phyloP scores from a whole-genome alignment of 768 basidiomycete species.

The Multifurca ochricompacta region DNA sequence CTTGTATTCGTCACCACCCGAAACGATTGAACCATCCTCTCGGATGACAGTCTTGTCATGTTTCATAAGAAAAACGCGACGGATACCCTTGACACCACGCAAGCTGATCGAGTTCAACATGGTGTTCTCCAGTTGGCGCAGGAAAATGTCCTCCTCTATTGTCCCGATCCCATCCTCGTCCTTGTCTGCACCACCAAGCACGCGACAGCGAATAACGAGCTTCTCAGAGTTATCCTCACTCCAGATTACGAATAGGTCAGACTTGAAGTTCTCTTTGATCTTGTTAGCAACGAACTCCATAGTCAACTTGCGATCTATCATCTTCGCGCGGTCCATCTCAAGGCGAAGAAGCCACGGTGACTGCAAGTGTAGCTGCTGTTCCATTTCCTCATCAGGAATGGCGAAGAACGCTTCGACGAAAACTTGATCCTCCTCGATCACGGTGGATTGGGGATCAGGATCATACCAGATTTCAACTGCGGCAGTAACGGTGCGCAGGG shows the following conservation, averaged over 20 bases:
- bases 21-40: slow-evolving; percentile 51
- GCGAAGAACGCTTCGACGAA: slow-evolving; percentile 99
- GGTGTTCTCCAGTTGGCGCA: slow-evolving; percentile 91
- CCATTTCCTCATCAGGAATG: slow-evolving; percentile 95
- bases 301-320: slow-evolving; percentile 93
- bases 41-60: slow-evolving; percentile 69
- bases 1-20: slow-evolving; percentile 42
- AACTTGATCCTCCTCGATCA: slow-evolving; percentile 91
- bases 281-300: slow-evolving; percentile 93
- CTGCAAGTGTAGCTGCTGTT: slow-evolving; percentile 81
- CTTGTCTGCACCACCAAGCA: slow-evolving; percentile 76
- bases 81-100: slow-evolving; percentile 86
- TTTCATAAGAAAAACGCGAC: slow-evolving; percentile 88
- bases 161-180: slow-evolving; percentile 70
- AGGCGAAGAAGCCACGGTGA: slow-evolving; percentile 97
- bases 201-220: slow-evolving; percentile 93
- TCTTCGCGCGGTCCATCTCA: slow-evolving; percentile 93
- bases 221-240: slow-evolving; percentile 98
- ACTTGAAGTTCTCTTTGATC: slow-evolving; percentile 91
- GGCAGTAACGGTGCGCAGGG: slow-evolving; percentile 86
- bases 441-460: slow-evolving; percentile 82
- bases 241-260: slow-evolving; percentile 96
- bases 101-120: slow-evolving; percentile 94
- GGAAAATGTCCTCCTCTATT: slow-evolving; percentile 91
- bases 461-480: slow-evolving; percentile 99